These are phyloP conservation scores for Penicillium sp. DNA, from an alignment of 2,329 filamentous ascomycete species.

Conservation along the genomic window DNA sequence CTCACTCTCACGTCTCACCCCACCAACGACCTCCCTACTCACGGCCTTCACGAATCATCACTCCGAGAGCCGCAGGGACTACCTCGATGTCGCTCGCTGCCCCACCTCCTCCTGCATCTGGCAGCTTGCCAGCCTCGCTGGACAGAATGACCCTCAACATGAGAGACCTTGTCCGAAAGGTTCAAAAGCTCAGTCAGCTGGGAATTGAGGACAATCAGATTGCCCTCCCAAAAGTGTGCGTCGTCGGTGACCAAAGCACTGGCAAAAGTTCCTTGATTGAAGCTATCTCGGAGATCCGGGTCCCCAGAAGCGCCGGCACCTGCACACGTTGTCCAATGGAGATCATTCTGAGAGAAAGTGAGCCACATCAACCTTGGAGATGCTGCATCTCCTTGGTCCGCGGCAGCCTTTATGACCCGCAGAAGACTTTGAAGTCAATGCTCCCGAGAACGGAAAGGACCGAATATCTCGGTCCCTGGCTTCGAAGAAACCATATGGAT, in stretches of 20 bases:
- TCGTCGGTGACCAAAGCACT: constrained; percentile 81
- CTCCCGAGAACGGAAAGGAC: constrained; percentile 44
- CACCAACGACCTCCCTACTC: no score
- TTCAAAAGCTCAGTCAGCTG: constrained; percentile 65
- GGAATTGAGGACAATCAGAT: constrained; percentile 69
- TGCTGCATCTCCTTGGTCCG: constrained; percentile 67
- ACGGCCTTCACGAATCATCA: not conserved
- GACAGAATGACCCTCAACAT: constrained; percentile 33
- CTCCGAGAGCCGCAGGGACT: not conserved
- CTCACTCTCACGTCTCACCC: no score
- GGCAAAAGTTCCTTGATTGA: constrained; percentile 73
- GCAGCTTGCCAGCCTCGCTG: not conserved
- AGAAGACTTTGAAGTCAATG: constrained; percentile 21
- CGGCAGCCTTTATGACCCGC: constrained; percentile 58
- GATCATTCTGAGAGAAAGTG: constrained; percentile 66
- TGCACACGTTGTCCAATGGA: constrained; percentile 82
- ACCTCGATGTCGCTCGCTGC: not conserved
- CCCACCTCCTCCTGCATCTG: not conserved
- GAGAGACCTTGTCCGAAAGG: constrained; percentile 40
- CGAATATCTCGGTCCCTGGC: constrained; percentile 68
- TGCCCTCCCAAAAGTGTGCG: constrained; percentile 73
- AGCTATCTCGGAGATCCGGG: constrained; percentile 65
- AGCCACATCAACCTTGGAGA: constrained; percentile 54
- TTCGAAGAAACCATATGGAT: constrained; percentile 43
- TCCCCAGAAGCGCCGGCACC: constrained; percentile 69